Evolutionary conservation across 1,284 basidiomycete species (phyloP).

Genomic region (Rhodotorula sp.): DNA sequence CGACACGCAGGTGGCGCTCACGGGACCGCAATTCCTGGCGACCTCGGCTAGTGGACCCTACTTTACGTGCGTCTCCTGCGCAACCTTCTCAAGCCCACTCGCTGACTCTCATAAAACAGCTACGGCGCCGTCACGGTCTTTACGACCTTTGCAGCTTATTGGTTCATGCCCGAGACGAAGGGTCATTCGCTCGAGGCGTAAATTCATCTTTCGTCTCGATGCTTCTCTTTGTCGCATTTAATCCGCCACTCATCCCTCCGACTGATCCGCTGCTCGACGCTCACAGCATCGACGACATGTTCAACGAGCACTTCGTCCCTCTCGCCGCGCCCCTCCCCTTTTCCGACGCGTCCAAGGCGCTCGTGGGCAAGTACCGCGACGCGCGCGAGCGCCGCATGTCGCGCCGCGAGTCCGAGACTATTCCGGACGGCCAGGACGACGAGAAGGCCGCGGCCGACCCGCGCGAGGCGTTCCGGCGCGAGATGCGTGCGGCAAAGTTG

Average conservation of each 20-base stretch:
- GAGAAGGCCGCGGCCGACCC: background rate
- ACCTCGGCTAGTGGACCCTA: conserved; percentile 53
- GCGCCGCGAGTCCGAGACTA: background rate
- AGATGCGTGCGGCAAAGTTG: background rate
- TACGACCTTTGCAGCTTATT: conserved; percentile 7
- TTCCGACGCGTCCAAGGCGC: background rate
- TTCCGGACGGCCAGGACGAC: background rate
- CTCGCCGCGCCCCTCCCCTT: conserved; percentile 10
- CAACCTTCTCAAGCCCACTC: background rate
- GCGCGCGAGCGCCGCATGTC: conserved; percentile 1
- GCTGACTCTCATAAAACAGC: background rate
- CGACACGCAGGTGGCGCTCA: conserved; percentile 49
- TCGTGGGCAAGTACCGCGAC: conserved; percentile 6
- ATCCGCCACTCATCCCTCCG: too few species aligned
- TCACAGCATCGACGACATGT: conserved; percentile 22
- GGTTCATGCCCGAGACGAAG: conserved; percentile 20
- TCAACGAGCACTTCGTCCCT: conserved; percentile 7
- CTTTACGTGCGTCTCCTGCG: conserved; percentile 47
- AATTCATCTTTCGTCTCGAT: background rate
- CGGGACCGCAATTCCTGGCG: conserved; percentile 58
- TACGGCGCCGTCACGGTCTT: conserved; percentile 16
- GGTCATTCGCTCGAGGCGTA: conserved; percentile 25
- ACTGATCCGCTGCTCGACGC: background rate
- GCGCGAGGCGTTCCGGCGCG: conserved; percentile 9
- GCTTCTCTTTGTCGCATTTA: too few species aligned